Percentiles rank a stretch among this genome's conserved stretches.
Conservation (phyloP, 1,139 yeast species). For the Pichia terricola region DNA sequence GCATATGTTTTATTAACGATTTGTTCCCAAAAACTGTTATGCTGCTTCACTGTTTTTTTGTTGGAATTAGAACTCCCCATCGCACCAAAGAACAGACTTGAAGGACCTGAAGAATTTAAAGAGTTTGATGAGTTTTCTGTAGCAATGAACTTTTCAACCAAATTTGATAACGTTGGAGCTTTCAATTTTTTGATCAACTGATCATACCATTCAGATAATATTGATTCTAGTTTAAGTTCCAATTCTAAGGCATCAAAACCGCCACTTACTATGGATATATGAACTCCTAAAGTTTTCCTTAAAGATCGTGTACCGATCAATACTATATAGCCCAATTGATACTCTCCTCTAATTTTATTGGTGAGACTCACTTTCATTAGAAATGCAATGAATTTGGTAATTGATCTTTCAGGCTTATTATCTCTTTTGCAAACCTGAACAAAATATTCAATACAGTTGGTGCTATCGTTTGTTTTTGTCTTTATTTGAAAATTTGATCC, state of each 20-base stretch:
- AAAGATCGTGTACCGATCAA: slow-evolving; percentile 44
- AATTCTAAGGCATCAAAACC: slow-evolving; percentile 29
- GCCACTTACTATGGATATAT: slow-evolving; percentile 43
- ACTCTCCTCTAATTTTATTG: slow-evolving; percentile 39
- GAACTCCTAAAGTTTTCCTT: slow-evolving; percentile 46
- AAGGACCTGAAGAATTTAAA: slow-evolving; percentile 26
- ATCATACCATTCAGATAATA: slow-evolving; percentile 31
- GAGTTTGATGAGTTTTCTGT: slow-evolving; percentile 17
- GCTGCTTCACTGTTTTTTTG: slow-evolving; percentile 29
- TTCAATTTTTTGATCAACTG: slow-evolving; percentile 20
- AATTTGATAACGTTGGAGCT: slow-evolving; percentile 22
- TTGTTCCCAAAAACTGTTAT: slow-evolving; percentile 39
- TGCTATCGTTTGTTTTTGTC: slow-evolving; percentile 35
- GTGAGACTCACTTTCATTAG: slow-evolving; percentile 33
- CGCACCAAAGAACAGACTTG: slow-evolving; percentile 30
- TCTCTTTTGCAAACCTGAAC: slow-evolving; percentile 45
- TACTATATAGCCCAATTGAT: slow-evolving; percentile 51
- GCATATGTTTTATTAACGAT: slow-evolving; percentile 35
- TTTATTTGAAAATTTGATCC: slow-evolving; percentile 28
- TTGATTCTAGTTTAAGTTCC: slow-evolving; percentile 37
- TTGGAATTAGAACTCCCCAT: slow-evolving; percentile 23
- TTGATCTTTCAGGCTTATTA: slow-evolving; percentile 26
- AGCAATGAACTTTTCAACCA: slow-evolving; percentile 31
- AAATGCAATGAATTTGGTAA: slow-evolving; percentile 38
- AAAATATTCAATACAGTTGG: slow-evolving; percentile 40